These are phyloP conservation scores for Lanzia echinophila DNA, from an alignment of 2,329 filamentous ascomycete genomes.

Conservation along the genomic window DNA sequence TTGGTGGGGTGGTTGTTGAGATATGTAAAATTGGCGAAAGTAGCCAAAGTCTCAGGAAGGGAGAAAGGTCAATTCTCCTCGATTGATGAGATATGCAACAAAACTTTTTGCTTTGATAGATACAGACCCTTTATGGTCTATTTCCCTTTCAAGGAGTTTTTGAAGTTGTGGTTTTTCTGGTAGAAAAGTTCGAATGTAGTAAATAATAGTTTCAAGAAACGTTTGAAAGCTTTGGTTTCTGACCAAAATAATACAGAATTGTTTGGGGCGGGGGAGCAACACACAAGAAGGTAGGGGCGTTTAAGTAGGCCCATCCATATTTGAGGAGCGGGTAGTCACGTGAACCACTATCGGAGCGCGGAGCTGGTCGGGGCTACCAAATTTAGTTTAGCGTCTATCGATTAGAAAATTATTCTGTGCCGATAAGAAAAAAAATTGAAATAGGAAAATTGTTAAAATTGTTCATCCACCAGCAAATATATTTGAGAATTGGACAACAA, in stretches of 20 bases:
- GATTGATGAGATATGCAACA: neutral
- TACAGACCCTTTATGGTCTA: conserved; percentile 4
- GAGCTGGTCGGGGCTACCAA: neutral
- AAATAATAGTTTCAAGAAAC: neutral
- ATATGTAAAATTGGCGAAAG: conserved; percentile 15
- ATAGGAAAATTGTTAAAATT: neutral
- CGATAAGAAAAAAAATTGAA: conserved; percentile 10
- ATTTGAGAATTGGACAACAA: conserved; percentile 7
- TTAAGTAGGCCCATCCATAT: neutral
- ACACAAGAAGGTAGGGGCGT: conserved; percentile 9
- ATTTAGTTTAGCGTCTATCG: neutral
- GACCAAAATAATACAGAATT: neutral
- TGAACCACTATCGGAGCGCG: neutral
- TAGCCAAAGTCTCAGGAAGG: neutral
- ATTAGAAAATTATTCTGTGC: conserved; percentile 11
- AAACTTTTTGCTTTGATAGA: conserved; percentile 4
- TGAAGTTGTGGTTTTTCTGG: neutral
- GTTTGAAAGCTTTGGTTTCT: neutral
- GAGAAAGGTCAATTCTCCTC: conserved; percentile 4
- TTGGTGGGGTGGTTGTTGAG: conserved; percentile 21
- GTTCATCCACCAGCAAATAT: neutral
- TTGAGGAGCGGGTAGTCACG: conserved; percentile 7
- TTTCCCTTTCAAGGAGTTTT: neutral
- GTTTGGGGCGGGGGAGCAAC: conserved; percentile 4
- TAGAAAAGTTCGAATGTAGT: neutral